Evolutionary conservation across 768 basidiomycete genomes (phyloP), one percentile per base, ranked within the genome.

Genomic region (Dioszegia crocea): DNA sequence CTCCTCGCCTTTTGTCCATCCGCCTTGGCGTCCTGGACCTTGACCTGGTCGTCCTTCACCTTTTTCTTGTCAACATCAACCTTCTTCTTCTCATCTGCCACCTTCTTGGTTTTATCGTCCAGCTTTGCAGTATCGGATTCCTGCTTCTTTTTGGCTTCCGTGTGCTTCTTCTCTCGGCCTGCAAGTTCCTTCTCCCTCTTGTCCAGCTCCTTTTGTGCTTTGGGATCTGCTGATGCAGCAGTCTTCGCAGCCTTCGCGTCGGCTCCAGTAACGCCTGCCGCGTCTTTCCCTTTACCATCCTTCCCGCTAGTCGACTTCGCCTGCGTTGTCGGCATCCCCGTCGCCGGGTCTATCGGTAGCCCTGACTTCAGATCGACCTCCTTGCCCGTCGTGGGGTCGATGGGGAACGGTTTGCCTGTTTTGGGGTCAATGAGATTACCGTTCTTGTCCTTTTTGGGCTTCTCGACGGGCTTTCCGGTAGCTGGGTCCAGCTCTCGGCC

Each of bases 381-480:
- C 17, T 53, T 29, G 21, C 51, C 51, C 11, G 51, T 53, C 39
- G 19, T 12, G 1, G 51, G 51, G 16, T 53, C 51, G 3, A 53
- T 21, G 1, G 51, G 51, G 39, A 53, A 53, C 10, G 51, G 51
- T 38, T 53, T 53, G 21, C 51, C 51, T 5, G 51, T 53, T 21
- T 53, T 53, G 40, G 51, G 51, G 24, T 53, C 51, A 3, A 53
- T 27, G 1, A 44, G 44, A 23, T 24, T 21, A 2, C 54, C 54
- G 16, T 45, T 19, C 31, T 31, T 45, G 14, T 46, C 41, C 44
- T 17, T 36, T 27, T 56, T 56, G 30, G 54, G 41, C 30, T n/a
- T 31, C 10, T 3, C 31, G 27, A 31, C 39, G 9, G 51, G 51
- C 38, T 53, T 11, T 17, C 51, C 51, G 6, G 51, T 53, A 5